phyloP scores from a whole-genome alignment of 179 eudicot genomes.

The Nepenthes alata region DNA sequence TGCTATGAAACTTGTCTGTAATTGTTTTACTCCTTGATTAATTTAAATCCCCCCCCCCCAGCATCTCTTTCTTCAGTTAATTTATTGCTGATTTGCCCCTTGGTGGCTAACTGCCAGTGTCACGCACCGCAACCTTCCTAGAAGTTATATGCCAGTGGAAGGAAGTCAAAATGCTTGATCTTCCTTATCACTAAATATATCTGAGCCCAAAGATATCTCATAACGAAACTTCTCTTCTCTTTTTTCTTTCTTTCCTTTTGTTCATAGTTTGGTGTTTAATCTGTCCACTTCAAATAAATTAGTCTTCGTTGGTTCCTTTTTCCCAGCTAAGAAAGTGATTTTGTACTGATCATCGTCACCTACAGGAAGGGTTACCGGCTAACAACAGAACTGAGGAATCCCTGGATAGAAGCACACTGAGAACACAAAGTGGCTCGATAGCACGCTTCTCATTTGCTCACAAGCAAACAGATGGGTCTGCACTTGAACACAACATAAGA shows the following conservation, averaged over 20 bases:
- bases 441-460: slow-evolving; percentile 36
- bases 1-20: too few relatives aligned
- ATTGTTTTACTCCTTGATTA: too few relatives aligned
- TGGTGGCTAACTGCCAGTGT: too few relatives aligned
- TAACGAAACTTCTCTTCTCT: too few relatives aligned
- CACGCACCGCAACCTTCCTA: too few relatives aligned
- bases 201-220: too few relatives aligned
- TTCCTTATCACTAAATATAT: background rate
- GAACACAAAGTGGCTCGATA: slow-evolving; percentile 16
- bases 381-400: slow-evolving; percentile 19
- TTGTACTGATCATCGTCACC: background rate
- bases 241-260: too few relatives aligned
- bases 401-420: slow-evolving; percentile 8
- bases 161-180: background rate
- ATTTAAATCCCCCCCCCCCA: too few relatives aligned
- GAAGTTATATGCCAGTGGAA: background rate
- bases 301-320: background rate
- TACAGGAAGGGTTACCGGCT: slow-evolving; percentile 31
- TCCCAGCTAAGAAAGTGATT: background rate
- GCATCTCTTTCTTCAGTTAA: too few relatives aligned
- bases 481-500: slow-evolving; percentile 37
- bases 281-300: background rate
- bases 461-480: slow-evolving; percentile 17
- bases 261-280: background rate
- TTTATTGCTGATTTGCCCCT: too few relatives aligned